These are phyloP conservation scores for Euphorbia pulcherrima DNA, from an alignment of 345 rosid genomes.

Conservation along the genomic window DNA sequence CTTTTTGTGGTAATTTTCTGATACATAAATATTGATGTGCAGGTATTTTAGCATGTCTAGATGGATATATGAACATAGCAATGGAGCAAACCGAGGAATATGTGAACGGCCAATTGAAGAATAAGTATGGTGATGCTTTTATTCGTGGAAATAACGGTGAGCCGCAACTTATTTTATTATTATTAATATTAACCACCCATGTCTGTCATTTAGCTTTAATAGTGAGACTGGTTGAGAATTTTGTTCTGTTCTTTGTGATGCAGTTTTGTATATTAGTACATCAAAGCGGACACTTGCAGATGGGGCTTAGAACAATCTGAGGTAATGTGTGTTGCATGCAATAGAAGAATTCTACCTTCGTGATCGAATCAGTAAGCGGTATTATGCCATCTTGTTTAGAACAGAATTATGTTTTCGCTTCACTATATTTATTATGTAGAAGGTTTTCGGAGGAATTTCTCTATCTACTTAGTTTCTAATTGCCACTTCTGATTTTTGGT, in stretches of 20 bases:
- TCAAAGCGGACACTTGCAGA: slow-evolving; percentile 74
- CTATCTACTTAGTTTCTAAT: too few relatives aligned
- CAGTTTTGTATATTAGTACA: slow-evolving; percentile 94
- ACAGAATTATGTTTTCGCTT: too few relatives aligned
- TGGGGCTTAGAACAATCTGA: slow-evolving; percentile 29
- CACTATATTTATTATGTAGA: too few relatives aligned
- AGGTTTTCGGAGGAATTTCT: too few relatives aligned
- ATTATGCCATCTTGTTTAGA: too few relatives aligned
- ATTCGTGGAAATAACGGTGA: slow-evolving; percentile 93
- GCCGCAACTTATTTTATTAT: neutral
- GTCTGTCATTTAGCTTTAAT: neutral
- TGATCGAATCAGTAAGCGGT: too few relatives aligned
- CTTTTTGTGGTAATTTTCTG: neutral
- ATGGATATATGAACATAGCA: slow-evolving; percentile 95
- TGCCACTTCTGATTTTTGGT: too few relatives aligned
- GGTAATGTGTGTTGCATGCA: too few relatives aligned
- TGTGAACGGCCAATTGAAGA: slow-evolving; percentile 87
- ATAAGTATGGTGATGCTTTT: slow-evolving; percentile 92
- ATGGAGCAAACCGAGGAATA: slow-evolving; percentile 98
- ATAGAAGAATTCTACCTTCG: too few relatives aligned
- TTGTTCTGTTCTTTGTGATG: slow-evolving; percentile 16
- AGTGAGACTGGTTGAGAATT: neutral
- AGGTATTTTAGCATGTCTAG: slow-evolving; percentile 84
- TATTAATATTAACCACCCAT: too few relatives aligned
- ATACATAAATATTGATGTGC: slow-evolving; percentile 13